phyloP scores from a whole-genome alignment of 2,329 filamentous ascomycete genomes.

The Talaromyces sp. region DNA sequence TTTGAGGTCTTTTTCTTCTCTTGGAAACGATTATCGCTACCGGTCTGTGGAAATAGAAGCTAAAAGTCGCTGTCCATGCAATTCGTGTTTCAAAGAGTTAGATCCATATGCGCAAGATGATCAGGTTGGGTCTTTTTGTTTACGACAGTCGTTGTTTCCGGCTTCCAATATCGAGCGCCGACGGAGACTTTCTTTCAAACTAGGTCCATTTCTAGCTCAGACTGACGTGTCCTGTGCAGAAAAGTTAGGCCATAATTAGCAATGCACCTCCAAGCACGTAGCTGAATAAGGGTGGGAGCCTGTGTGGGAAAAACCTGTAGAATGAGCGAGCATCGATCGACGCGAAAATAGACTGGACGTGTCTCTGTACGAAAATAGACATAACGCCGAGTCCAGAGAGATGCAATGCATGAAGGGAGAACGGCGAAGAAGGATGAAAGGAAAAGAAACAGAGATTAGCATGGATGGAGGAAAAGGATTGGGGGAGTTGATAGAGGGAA shows the following conservation, averaged over 20 bases:
- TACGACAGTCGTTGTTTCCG: not conserved
- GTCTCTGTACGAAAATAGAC: not conserved
- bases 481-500: not conserved
- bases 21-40: not conserved
- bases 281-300: not conserved
- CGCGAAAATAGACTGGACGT: not conserved
- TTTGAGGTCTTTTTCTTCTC: not conserved
- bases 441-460: not conserved
- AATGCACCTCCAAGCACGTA: not conserved
- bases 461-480: not conserved
- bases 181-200: not conserved
- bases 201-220: not conserved
- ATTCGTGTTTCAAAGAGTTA: not conserved
- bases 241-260: not conserved
- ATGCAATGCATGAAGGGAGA: not conserved
- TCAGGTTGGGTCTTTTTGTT: not conserved
- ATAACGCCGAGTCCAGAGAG: not conserved
- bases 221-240: slow-evolving; percentile 1
- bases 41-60: not conserved
- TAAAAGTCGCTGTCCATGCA: not conserved
- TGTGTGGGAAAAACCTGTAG: not conserved
- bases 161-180: not conserved
- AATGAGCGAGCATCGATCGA: not conserved
- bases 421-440: not conserved
- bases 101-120: not conserved